phyloP scores from a whole-genome alignment of 306 rosid species.

The Luffa aegyptiaca region DNA sequence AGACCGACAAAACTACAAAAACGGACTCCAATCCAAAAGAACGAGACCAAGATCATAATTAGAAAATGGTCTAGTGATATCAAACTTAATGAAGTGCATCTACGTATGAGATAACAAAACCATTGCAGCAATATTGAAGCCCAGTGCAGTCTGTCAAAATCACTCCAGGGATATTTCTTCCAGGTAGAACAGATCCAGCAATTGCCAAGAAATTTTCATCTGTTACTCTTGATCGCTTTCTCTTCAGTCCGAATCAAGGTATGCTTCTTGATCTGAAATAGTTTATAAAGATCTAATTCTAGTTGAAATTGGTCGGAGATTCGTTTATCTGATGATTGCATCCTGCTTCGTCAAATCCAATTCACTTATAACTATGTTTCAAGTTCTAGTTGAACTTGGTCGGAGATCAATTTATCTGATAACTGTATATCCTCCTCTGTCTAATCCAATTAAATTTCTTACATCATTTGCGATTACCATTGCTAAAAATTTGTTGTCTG shows the following conservation, averaged over 20 bases:
- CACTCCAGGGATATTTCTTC: constrained; percentile 66
- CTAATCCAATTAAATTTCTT: not conserved
- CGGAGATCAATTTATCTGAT: not conserved
- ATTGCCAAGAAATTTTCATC: constrained; percentile 32
- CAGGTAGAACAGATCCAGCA: constrained; percentile 62
- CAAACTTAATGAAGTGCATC: not conserved
- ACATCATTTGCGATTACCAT: not conserved
- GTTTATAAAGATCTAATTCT: not conserved
- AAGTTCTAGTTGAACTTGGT: not conserved
- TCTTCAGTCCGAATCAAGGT: not conserved
- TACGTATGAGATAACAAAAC: constrained; percentile 20
- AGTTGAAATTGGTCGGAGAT: not conserved
- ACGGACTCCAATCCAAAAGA: no score
- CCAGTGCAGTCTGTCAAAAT: constrained; percentile 52
- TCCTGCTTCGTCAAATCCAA: not conserved
- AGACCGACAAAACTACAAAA: no score
- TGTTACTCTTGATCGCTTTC: not conserved
- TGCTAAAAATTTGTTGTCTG: not conserved
- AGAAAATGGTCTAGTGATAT: not conserved
- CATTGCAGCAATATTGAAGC: constrained; percentile 86
- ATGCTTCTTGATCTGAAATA: not conserved
- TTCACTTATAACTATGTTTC: not conserved
- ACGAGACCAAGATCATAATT: no score
- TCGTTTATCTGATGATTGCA: not conserved
- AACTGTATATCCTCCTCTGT: not conserved